Percentiles rank a stretch among this genome's conserved stretches.
These are phyloP conservation scores for Aegle marmelos DNA, from an alignment of 345 rosid genomes.

Conservation along the genomic window DNA sequence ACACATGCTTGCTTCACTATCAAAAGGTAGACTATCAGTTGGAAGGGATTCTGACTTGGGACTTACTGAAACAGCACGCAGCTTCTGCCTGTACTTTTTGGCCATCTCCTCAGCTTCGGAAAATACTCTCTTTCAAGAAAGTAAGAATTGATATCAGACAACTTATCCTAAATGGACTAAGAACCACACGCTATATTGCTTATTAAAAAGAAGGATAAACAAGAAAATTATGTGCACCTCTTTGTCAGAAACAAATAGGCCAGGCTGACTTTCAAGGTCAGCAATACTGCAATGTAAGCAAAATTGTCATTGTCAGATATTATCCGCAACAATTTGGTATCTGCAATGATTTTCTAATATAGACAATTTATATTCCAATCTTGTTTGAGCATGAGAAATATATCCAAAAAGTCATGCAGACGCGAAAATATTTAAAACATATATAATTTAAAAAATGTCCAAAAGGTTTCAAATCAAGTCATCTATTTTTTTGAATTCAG, in stretches of 20 bases:
- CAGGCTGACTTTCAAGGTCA: constrained; percentile 89
- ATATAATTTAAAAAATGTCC: background rate
- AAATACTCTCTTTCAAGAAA: constrained; percentile 56
- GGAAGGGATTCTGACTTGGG: constrained; percentile 30
- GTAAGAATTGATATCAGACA: constrained; percentile 4
- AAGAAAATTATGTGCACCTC: constrained; percentile 48
- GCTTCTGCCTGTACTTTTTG: constrained; percentile 60
- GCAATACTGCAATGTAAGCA: constrained; percentile 53
- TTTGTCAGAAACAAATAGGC: constrained; percentile 64
- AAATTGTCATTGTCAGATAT: background rate
- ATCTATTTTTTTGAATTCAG: background rate
- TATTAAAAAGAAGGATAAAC: background rate
- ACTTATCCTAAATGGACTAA: background rate
- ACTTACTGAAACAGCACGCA: constrained; percentile 29
- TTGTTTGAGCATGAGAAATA: background rate
- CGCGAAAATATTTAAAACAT: background rate
- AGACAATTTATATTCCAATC: background rate
- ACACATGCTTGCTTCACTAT: constrained; percentile 49
- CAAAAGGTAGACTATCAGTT: constrained; percentile 34
- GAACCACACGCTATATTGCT: background rate
- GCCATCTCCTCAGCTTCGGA: constrained; percentile 90
- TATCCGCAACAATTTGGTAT: background rate
- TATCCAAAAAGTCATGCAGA: background rate
- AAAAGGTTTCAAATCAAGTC: background rate
- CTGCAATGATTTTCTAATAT: background rate